These are phyloP conservation scores for Lepidium didymum DNA, from an alignment of 345 rosid species.

Conservation along the genomic window DNA sequence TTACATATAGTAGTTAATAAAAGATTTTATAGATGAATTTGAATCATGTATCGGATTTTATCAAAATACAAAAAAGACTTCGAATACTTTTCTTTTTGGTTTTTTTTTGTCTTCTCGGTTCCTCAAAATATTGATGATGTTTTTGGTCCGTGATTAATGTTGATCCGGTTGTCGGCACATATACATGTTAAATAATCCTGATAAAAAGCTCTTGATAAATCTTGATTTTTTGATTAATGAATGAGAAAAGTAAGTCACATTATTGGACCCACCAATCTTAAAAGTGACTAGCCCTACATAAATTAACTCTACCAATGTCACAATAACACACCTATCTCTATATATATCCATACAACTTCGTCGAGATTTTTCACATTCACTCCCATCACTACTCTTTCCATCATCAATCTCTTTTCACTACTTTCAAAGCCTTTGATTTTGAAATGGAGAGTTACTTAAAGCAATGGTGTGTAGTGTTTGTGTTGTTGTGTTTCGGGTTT, in stretches of 20 bases:
- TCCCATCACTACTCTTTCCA: constrained; percentile 10
- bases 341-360: constrained; percentile 10
- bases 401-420: neutral
- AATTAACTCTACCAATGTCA: neutral
- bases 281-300: constrained; percentile 9
- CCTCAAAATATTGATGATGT: neutral
- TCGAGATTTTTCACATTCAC: constrained; percentile 6
- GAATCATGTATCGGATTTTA: too few relatives aligned
- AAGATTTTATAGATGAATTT: too few relatives aligned
- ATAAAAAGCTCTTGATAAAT: neutral
- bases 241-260: neutral
- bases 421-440: neutral
- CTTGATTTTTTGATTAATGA: neutral
- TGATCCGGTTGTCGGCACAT: constrained; percentile 11
- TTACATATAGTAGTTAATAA: too few relatives aligned
- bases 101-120: neutral
- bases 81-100: too few relatives aligned
- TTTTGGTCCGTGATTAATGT: neutral
- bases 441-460: constrained; percentile 25
- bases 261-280: constrained; percentile 20
- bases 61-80: too few relatives aligned
- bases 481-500: constrained; percentile 19
- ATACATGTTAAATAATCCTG: neutral
- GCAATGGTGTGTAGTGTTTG: constrained; percentile 18
- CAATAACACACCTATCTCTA: constrained; percentile 2